Conservation (phyloP, 208 protist genomes). For the Acanthamoeba divionensis region DNA sequence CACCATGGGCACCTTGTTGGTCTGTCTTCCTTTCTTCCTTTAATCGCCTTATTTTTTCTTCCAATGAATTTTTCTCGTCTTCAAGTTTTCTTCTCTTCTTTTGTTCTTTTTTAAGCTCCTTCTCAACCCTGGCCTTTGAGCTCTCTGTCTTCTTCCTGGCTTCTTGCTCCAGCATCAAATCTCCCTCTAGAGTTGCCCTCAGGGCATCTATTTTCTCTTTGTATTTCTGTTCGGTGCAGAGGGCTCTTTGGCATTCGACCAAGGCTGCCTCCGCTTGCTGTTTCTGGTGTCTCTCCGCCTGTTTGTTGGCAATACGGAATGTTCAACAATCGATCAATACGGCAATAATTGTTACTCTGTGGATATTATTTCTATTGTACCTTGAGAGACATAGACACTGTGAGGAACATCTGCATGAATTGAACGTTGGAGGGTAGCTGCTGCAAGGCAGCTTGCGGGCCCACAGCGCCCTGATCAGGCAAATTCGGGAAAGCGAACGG, state of each 20-base stretch:
- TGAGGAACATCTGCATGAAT: slow-evolving; percentile 17
- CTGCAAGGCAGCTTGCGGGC: too few species aligned
- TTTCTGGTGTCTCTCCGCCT: background rate
- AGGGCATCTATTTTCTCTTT: background rate
- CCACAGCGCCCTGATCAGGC: too few species aligned
- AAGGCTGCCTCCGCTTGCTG: background rate
- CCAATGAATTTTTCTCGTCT: background rate
- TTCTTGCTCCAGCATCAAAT: background rate
- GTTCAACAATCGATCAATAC: too few species aligned
- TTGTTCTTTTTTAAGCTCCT: background rate
- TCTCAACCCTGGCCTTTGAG: background rate
- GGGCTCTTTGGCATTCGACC: background rate
- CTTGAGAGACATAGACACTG: background rate
- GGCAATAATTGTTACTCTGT: background rate
- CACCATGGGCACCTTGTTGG: background rate
- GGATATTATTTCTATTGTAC: background rate
- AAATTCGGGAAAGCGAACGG: too few species aligned
- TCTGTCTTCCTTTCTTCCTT: background rate
- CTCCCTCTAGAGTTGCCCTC: background rate
- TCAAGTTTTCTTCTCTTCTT: slow-evolving; percentile 11
- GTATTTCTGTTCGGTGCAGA: background rate
- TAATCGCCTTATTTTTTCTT: background rate
- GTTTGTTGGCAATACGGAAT: background rate
- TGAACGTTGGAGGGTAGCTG: background rate
- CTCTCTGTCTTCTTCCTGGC: background rate